These are phyloP conservation scores for Eleusine coracana DNA, from an alignment of 176 grass and related monocot species.

Conservation along the genomic window DNA sequence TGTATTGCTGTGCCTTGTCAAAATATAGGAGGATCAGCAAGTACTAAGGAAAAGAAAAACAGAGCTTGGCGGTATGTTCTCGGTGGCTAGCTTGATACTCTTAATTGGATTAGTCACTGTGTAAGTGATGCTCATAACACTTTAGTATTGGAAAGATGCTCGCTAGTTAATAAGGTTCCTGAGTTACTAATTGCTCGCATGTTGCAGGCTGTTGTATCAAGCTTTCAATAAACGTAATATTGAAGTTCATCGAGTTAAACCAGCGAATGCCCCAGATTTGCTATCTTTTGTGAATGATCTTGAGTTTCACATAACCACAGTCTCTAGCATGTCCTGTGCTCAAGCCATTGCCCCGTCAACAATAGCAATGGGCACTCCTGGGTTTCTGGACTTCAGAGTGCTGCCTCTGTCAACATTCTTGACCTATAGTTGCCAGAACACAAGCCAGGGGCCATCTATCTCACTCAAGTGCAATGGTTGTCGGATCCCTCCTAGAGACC, in stretches of 20 bases:
- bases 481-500: conserved; percentile 76
- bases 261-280: conserved; percentile 88
- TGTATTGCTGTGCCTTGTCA: conserved; percentile 30
- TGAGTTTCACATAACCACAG: conserved; percentile 84
- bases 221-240: conserved; percentile 66
- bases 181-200: conserved; percentile 12
- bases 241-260: conserved; percentile 79
- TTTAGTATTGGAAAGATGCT: background rate
- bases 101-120: conserved; percentile 78
- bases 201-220: conserved; percentile 79
- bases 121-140: conserved; percentile 49
- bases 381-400: conserved; percentile 80
- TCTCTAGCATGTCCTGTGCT: conserved; percentile 88
- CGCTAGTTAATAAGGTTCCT: background rate
- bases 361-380: conserved; percentile 70
- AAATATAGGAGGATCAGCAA: conserved; percentile 76
- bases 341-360: conserved; percentile 52
- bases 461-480: conserved; percentile 77
- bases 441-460: conserved; percentile 68
- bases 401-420: conserved; percentile 62
- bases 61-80: conserved; percentile 83
- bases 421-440: conserved; percentile 77
- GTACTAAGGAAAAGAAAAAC: conserved; percentile 86
- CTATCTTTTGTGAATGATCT: conserved; percentile 81
- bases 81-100: conserved; percentile 69